These are phyloP conservation scores for Fonsecaea pugnacius DNA, from an alignment of 2,329 filamentous ascomycete genomes.

Conservation along the genomic window DNA sequence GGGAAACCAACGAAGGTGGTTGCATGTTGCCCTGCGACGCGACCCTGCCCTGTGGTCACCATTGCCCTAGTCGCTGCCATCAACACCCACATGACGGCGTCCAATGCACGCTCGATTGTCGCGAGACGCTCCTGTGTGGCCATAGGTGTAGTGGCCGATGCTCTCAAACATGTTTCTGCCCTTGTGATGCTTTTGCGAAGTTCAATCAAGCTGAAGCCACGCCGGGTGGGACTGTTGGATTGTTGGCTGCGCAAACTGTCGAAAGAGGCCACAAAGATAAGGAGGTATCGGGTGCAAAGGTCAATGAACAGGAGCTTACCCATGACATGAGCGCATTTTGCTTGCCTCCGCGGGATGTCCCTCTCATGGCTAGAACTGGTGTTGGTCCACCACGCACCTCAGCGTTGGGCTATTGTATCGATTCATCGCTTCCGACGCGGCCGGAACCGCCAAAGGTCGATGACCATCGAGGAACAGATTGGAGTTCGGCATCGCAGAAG, in stretches of 20 bases:
- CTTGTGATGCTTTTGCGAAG: constrained; percentile 27
- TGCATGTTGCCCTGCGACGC: constrained; percentile 56
- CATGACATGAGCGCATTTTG: constrained; percentile 24
- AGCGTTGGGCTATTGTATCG: neutral
- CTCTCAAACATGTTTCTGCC: constrained; percentile 30
- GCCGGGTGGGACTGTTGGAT: neutral
- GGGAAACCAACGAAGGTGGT: constrained; percentile 58
- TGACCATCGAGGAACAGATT: neutral
- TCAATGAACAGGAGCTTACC: constrained; percentile 25
- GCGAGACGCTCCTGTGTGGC: constrained; percentile 32
- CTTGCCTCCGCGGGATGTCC: constrained; percentile 26
- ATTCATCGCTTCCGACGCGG: neutral
- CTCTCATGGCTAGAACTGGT: neutral
- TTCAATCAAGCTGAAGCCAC: constrained; percentile 11
- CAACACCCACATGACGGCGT: constrained; percentile 43
- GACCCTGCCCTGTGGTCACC: constrained; percentile 56
- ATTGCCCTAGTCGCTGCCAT: constrained; percentile 59
- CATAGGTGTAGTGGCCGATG: constrained; percentile 32
- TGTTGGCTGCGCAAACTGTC: neutral
- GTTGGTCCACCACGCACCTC: neutral
- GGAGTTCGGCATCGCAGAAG: constrained; percentile 2
- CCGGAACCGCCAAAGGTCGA: neutral
- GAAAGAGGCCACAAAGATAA: neutral
- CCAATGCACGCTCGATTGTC: constrained; percentile 44
- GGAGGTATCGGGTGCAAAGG: constrained; percentile 7